Percentiles rank a stretch among this genome's conserved stretches.
These are phyloP conservation scores for Lasiodiplodia gonubiensis DNA, from an alignment of 2,329 filamentous ascomycete genomes.

Conservation along the genomic window DNA sequence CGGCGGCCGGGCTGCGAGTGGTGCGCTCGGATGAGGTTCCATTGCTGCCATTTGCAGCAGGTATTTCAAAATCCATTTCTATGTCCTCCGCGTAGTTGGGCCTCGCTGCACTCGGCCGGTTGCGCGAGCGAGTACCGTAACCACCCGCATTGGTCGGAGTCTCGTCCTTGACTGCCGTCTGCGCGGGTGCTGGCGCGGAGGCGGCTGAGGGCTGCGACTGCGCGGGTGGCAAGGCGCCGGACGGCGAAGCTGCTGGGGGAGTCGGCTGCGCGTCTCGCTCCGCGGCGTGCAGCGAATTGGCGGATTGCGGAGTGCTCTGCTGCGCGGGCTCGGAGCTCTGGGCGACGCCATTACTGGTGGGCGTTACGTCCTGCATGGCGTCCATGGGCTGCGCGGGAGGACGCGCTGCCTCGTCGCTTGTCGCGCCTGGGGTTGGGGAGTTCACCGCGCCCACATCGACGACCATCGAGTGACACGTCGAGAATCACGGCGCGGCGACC, in stretches of 20 bases:
- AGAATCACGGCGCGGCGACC: conserved; percentile 20
- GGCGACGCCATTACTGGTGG: conserved; percentile 36
- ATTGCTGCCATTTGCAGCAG: conserved; percentile 65
- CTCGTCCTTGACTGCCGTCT: conserved; percentile 41
- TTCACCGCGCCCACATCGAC: conserved; percentile 43
- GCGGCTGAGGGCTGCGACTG: conserved; percentile 40
- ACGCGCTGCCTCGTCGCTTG: conserved; percentile 39
- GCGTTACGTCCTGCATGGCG: conserved; percentile 35
- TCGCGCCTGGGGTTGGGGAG: conserved; percentile 39
- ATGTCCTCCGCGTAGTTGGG: conserved; percentile 96
- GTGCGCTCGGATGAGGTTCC: conserved; percentile 53
- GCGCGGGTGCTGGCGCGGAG: conserved; percentile 38
- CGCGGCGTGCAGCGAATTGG: conserved; percentile 39
- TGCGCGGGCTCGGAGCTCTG: conserved; percentile 29
- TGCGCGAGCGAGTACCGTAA: conserved; percentile 94
- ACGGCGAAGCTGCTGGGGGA: conserved; percentile 34
- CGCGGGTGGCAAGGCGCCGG: conserved; percentile 36
- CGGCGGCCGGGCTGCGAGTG: conserved; percentile 42
- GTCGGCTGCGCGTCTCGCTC: conserved; percentile 26
- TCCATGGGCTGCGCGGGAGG: conserved; percentile 33
- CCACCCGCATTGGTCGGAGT: conserved; percentile 57
- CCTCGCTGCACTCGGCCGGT: conserved; percentile 78
- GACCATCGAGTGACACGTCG: conserved; percentile 37
- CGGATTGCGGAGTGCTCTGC: conserved; percentile 44
- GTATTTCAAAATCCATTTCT: conserved; percentile 83